Base-by-base conservation (phyloP, 306 rosid genomes). In the Luffa aegyptiaca region DNA sequence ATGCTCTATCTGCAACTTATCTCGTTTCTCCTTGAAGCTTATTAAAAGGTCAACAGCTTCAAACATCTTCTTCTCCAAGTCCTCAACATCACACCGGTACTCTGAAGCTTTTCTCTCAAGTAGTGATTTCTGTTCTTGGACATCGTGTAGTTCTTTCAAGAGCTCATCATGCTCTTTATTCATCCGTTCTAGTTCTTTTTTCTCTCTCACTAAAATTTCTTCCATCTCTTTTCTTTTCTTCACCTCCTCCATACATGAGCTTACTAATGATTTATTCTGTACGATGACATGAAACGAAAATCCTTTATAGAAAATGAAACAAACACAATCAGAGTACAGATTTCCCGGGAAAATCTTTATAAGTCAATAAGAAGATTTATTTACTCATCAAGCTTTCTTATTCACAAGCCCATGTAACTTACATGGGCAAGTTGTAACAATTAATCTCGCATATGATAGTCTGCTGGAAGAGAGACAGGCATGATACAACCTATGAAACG, bases 1-100 rank as follows among this genome's bases (percentile, higher is more conserved):
- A 80, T 85, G 86, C 84, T 89, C 96, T 18, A 77, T 80, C 83
- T 78, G 87, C 73, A 88, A 36, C 81, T 75, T 92, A 84, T 95
- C 98, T 69, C 98, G 84, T 73, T 74, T 85, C 14, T 90, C 98
- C 92, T 66, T 91, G 84, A 92, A 95, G 79, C 92, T 91, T 69
- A 89, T 89, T 86, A 95, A 85, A 64, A 95, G 97, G 55, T 79
- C 84, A 73, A 87, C 93, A 20, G 98, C 97, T 80, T 90, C 84
- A 68, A 95, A 35, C 69, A 93, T 85, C 84, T 90, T 95, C 90
- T 89, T 93, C 85, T 95, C 98, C 85, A 93, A 87, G 86, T 90
- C 96, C 81, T 86, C 46, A 66, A 35, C 91, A 0, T 21, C 56
- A 74, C 79, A 45, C 56, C 85, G 86, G 63, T 90, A 86, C 81